Percentiles rank a stretch among this genome's conserved stretches.
phyloP scores from a whole-genome alignment of 2,329 filamentous ascomycete species.

The Clonostachys solani region DNA sequence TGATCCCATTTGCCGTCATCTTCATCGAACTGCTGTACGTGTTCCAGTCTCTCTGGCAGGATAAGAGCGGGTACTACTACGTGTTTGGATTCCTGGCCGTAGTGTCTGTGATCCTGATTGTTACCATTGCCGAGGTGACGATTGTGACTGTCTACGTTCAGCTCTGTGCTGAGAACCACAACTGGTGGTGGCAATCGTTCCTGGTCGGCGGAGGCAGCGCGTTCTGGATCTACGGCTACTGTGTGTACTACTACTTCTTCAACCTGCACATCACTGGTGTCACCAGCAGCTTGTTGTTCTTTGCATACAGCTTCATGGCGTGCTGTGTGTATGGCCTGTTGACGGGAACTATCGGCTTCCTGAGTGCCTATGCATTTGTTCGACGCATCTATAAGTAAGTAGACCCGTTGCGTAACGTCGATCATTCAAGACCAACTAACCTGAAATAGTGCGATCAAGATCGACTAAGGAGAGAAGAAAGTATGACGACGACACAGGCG shows the following conservation, averaged over 20 bases:
- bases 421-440: background rate
- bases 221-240: slow-evolving; percentile 80
- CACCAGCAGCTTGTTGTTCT: slow-evolving; percentile 76
- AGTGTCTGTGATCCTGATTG: slow-evolving; percentile 65
- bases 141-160: slow-evolving; percentile 80
- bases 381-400: slow-evolving; percentile 75
- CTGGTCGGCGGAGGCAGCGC: slow-evolving; percentile 71
- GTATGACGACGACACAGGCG: no score
- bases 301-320: slow-evolving; percentile 78
- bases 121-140: slow-evolving; percentile 79
- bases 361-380: slow-evolving; percentile 81
- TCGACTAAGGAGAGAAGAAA: slow-evolving; percentile 1
- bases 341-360: slow-evolving; percentile 79
- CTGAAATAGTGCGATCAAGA: slow-evolving; percentile 5
- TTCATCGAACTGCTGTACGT: slow-evolving; percentile 86
- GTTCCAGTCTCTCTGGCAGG: slow-evolving; percentile 84
- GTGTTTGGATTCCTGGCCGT: slow-evolving; percentile 82
- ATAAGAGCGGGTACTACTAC: slow-evolving; percentile 90
- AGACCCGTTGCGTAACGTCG: background rate
- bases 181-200: slow-evolving; percentile 94
- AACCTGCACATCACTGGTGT: slow-evolving; percentile 80
- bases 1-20: slow-evolving; percentile 81
- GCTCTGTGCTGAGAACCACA: slow-evolving; percentile 80
- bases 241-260: slow-evolving; percentile 77
- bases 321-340: slow-evolving; percentile 78